phyloP scores from a whole-genome alignment of 257 asterid genomes.

The Perilla frutescens region DNA sequence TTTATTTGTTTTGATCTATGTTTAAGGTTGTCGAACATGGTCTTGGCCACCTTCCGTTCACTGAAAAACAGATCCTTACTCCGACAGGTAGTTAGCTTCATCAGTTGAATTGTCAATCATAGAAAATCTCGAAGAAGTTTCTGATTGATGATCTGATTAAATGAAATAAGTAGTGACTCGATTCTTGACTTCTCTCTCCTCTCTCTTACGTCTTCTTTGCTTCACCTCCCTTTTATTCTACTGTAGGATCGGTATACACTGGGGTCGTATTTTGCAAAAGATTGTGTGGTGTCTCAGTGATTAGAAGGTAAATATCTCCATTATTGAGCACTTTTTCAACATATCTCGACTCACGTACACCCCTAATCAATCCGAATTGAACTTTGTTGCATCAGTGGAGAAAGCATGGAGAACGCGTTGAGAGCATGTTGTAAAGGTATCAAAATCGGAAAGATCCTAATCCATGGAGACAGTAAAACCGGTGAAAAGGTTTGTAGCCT shows the following conservation, averaged over 20 bases:
- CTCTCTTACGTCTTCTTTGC: not conserved
- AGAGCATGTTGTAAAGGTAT: conserved; percentile 96
- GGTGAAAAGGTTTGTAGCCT: conserved; percentile 67
- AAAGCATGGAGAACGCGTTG: conserved; percentile 97
- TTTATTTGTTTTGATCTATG: not conserved
- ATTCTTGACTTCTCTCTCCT: not conserved
- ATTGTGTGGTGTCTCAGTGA: conserved; percentile 87
- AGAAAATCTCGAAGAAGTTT: not conserved
- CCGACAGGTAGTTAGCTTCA: conserved; percentile 76
- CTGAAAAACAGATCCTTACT: conserved; percentile 85
- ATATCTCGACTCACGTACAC: not conserved
- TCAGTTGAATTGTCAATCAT: not conserved
- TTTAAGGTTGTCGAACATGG: conserved; percentile 93
- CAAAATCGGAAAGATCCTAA: conserved; percentile 89
- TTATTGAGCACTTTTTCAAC: not conserved
- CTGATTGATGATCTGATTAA: not conserved
- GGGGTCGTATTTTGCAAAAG: conserved; percentile 89
- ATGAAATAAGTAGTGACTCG: not conserved
- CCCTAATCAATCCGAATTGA: not conserved
- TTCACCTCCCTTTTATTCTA: not conserved
- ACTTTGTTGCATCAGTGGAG: conserved; percentile 66
- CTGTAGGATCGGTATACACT: conserved; percentile 75
- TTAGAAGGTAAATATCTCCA: conserved; percentile 72
- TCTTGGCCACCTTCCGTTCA: conserved; percentile 95
- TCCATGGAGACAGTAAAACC: conserved; percentile 64